Percentiles rank a stretch among this genome's conserved stretches.
Conservation (phyloP, 805 yeast genomes). For the Suhomyces kilbournensis region DNA sequence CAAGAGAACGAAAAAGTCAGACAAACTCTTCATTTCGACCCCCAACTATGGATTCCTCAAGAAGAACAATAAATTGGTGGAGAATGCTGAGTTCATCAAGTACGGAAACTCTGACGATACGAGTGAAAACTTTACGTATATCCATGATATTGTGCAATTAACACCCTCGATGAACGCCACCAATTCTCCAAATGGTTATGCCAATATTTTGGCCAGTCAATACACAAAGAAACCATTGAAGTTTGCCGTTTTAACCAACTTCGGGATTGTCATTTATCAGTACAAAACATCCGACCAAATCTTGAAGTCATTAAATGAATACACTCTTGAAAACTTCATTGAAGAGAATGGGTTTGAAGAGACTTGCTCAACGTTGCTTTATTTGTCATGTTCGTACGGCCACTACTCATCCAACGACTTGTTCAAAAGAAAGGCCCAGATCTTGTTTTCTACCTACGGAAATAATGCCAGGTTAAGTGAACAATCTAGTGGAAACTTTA, state of each 20-base stretch:
- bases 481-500: neutral
- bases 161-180: conserved; percentile 72
- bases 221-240: conserved; percentile 64
- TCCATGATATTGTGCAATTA: conserved; percentile 71
- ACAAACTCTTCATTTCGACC: conserved; percentile 66
- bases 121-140: conserved; percentile 27
- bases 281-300: conserved; percentile 79
- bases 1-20: conserved; percentile 42
- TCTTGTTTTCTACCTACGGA: conserved; percentile 53
- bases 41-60: conserved; percentile 85
- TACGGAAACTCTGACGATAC: conserved; percentile 18
- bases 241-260: conserved; percentile 78
- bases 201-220: conserved; percentile 84
- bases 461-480: conserved; percentile 45
- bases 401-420: conserved; percentile 47
- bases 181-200: conserved; percentile 73
- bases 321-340: conserved; percentile 64
- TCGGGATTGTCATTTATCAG: conserved; percentile 72
- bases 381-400: conserved; percentile 74
- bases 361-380: conserved; percentile 84
- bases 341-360: conserved; percentile 84
- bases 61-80: conserved; percentile 66
- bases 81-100: conserved; percentile 73
- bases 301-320: conserved; percentile 65
- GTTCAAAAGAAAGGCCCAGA: conserved; percentile 46